phyloP scores from a whole-genome alignment of 352 stramenopile genomes.

The Globisporangium uncinulatum region DNA sequence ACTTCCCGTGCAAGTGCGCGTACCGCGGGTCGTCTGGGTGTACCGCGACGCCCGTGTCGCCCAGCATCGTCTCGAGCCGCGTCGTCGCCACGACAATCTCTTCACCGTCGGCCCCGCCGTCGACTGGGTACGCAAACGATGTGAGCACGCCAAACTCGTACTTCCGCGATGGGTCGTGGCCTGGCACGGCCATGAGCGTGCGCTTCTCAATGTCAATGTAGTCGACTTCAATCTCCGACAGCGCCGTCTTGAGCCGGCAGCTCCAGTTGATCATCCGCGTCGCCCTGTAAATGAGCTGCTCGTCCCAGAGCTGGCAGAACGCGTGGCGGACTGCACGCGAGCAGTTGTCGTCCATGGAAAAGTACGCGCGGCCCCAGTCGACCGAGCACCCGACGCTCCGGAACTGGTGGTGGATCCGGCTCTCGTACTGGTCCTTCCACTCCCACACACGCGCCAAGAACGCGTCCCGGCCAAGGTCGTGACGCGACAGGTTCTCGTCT shows the following conservation, averaged over 20 bases:
- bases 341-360: constrained; percentile 99
- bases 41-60: constrained; percentile 97
- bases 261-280: constrained; percentile 99
- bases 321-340: constrained; percentile 95
- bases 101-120: constrained; percentile 63
- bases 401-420: constrained; percentile 83
- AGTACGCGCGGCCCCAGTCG: constrained; percentile 97
- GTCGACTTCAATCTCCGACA: constrained; percentile 98
- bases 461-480: constrained; percentile 87
- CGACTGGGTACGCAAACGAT: constrained; percentile 96
- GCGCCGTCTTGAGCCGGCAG: constrained; percentile 95
- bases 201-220: constrained; percentile 97
- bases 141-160: constrained; percentile 99
- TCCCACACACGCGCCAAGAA: constrained; percentile 96
- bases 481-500: constrained; percentile 72
- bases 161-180: constrained; percentile 92
- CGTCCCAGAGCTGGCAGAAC: constrained; percentile 91
- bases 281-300: constrained; percentile 97
- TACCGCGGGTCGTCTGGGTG: constrained; percentile 99
- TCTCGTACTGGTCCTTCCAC: constrained; percentile 95
- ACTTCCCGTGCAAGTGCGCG: constrained; percentile 98
- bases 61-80: constrained; percentile 99
- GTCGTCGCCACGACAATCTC: constrained; percentile 89
- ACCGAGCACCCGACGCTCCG: constrained; percentile 92
- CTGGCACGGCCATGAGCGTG: constrained; percentile 94